Conservation (phyloP, 257 asterid species). For the Linderniella brevidens region DNA sequence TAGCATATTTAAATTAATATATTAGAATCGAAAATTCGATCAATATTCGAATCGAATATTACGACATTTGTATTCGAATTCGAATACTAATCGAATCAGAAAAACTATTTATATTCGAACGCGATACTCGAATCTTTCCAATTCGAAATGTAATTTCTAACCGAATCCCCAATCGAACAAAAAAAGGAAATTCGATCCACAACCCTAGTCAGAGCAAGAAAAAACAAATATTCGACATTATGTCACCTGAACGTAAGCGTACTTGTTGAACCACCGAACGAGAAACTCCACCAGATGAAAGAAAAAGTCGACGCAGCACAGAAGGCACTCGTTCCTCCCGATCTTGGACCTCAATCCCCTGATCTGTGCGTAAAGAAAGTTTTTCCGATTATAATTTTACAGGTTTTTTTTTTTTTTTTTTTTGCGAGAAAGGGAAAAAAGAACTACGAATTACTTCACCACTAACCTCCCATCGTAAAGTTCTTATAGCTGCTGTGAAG, state of each 20-base stretch:
- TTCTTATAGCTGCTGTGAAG: constrained; percentile 91
- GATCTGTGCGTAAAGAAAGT: constrained; percentile 30
- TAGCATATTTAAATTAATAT: too few species aligned
- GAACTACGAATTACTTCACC: constrained; percentile 5
- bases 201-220: too few species aligned
- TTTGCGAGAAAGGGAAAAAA: constrained; percentile 4
- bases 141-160: too few species aligned
- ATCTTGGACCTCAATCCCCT: constrained; percentile 96
- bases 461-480: constrained; percentile 89
- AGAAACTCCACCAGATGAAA: constrained; percentile 88
- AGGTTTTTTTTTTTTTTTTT: background rate
- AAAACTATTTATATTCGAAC: too few species aligned
- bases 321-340: constrained; percentile 88
- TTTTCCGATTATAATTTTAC: background rate
- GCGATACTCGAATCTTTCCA: too few species aligned
- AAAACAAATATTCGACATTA: too few species aligned
- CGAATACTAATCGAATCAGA: too few species aligned
- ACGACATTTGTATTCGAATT: too few species aligned
- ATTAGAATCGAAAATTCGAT: too few species aligned
- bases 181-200: too few species aligned
- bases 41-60: too few species aligned
- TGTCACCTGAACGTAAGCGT: constrained; percentile 89
- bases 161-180: too few species aligned
- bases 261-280: constrained; percentile 94
- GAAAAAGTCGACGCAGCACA: constrained; percentile 86